Evolutionary conservation across 1,284 basidiomycete genomes (phyloP), one percentile per base, ranked within the genome.

Genomic region (Erythrobasidium hasegawianum): DNA sequence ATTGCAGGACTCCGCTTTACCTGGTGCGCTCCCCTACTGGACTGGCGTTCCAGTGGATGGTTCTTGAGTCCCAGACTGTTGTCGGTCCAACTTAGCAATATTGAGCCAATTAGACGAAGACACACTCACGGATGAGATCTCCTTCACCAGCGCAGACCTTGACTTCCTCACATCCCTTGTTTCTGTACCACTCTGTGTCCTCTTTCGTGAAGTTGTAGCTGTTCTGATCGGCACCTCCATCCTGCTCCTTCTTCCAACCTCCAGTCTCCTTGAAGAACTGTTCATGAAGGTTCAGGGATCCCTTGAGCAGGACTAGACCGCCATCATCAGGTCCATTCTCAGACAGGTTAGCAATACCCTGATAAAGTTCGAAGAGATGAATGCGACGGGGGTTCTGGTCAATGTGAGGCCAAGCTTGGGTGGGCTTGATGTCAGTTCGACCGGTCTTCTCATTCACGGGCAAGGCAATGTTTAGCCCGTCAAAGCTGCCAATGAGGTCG

Each of bases 281-380:
- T 59, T 72, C 72, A 53, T 77, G 75, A 1, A 79, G 69, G 7
- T 72, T 65, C 33, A 74, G 72, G 14, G 74, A 75, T 13, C 77
- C 77, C 49, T 75, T 73, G 65, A 79, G 75, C 40, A 80, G 76
- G 73, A 78, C 76, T 11, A 80, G 73, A 10, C 79, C 79, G 39
- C 79, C 79, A 57, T 80, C 79, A 41, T 76, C 65, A 0, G 76
- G 76, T 2, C 79, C 79, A 69, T 79, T 79, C 33, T 74, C 65
- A 40, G 69, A 67, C 18, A 79, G 72, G 68, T 80, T 79, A 49
- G 77, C 73, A 62, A 79, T 77, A 24, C 79, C 79, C 66, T 80
- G 79, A 5, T 79, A 72, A 62, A 78, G 27, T 24, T 57, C 55
- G 24, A 38, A 33, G n/a, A 18, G 27, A 11, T 33, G 33, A 14